Conservation (phyloP, 345 rosid species). For the Triadica sebifera region DNA sequence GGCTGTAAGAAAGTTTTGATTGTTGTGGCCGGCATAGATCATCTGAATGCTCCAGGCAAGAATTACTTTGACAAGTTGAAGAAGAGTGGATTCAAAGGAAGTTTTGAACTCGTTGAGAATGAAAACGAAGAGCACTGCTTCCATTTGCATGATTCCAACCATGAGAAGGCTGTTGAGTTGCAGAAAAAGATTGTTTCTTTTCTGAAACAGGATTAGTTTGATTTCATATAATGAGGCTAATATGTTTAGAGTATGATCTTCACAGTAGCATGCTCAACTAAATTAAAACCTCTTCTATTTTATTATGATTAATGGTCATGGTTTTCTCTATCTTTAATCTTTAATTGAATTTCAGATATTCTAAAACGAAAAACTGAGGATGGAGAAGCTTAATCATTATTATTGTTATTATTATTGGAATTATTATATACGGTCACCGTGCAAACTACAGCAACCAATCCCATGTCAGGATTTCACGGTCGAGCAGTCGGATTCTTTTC, state of each 20-base stretch:
- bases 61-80: conserved; percentile 30
- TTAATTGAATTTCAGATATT: too few relatives aligned
- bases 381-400: too few relatives aligned
- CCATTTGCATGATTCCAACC: not conserved
- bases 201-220: conserved; percentile 12
- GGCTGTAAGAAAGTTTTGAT: conserved; percentile 36
- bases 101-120: conserved; percentile 27
- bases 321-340: not conserved
- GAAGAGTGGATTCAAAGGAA: conserved; percentile 42
- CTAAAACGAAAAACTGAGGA: too few relatives aligned
- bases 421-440: too few relatives aligned
- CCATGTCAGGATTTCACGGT: too few relatives aligned
- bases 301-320: not conserved
- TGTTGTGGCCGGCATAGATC: conserved; percentile 41
- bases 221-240: not conserved
- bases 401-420: too few relatives aligned
- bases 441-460: too few relatives aligned
- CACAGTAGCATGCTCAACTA: not conserved
- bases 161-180: conserved; percentile 7
- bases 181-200: conserved; percentile 8
- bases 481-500: too few relatives aligned
- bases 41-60: conserved; percentile 16
- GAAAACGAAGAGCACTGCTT: conserved; percentile 33
- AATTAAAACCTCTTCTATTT: not conserved
- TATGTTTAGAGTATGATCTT: not conserved